Evolutionary conservation across 176 grass and related monocot species (phyloP).

Genomic region (Zizania latifolia): DNA sequence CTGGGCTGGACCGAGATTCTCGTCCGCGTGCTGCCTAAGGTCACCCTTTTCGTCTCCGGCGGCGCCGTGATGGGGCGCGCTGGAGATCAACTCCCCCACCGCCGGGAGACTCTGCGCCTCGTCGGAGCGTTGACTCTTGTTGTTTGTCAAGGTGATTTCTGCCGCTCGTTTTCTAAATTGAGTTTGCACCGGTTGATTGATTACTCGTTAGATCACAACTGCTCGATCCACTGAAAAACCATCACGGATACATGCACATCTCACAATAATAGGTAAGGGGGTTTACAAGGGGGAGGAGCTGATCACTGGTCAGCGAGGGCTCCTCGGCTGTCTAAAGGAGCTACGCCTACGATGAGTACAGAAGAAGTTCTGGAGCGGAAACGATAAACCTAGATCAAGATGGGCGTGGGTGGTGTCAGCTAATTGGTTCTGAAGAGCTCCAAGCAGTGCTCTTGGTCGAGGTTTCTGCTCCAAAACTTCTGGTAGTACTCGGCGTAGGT

Average conservation of each 20-base stretch:
- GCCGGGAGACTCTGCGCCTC: no score
- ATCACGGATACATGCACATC: neutral
- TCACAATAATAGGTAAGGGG: no score
- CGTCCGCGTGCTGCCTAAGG: no score
- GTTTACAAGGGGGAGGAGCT: no score
- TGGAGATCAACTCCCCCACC: no score
- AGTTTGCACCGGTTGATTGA: neutral
- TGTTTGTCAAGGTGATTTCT: neutral
- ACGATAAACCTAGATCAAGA: constrained; percentile 38
- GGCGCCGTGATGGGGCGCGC: no score
- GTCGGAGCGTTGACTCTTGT: neutral
- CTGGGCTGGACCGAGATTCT: no score
- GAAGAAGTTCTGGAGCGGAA: constrained; percentile 70
- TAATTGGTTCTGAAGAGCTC: constrained; percentile 55
- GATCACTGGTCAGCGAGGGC: neutral
- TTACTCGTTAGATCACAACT: neutral
- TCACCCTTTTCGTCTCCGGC: no score
- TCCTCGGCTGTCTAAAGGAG: constrained; percentile 37
- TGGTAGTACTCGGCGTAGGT: constrained; percentile 77
- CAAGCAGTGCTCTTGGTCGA: constrained; percentile 67
- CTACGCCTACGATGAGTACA: constrained; percentile 71
- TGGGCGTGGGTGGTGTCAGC: neutral
- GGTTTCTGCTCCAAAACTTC: constrained; percentile 75
- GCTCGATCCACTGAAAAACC: neutral
- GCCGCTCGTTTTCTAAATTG: no score